A percentile compares a stretch with the other conserved stretches of the same genome.
Evolutionary conservation across 202 grass and related monocot genomes (phyloP).

Genomic region (Cymbopogon flexuosus): DNA sequence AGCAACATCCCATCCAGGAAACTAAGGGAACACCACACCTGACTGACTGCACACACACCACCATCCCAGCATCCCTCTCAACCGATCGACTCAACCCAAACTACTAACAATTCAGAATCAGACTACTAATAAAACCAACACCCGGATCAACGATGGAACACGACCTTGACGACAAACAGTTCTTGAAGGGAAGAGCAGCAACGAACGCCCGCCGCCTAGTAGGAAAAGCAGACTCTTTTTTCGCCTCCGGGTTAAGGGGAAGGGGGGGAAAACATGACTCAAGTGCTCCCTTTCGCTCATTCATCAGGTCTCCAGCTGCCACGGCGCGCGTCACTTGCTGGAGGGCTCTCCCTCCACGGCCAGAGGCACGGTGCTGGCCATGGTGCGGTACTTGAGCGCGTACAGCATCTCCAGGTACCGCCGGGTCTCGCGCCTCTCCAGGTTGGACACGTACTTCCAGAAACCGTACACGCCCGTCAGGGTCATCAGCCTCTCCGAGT

Average conservation of each 20-base stretch:
- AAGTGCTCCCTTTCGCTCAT: background rate
- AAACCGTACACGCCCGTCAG: conserved; percentile 94
- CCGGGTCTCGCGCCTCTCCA: conserved; percentile 84
- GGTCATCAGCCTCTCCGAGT: conserved; percentile 98
- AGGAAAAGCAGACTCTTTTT: conserved; percentile 16
- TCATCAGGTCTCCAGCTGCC: background rate
- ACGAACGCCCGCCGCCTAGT: too few species aligned
- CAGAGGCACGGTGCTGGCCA: conserved; percentile 86
- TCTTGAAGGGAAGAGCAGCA: background rate
- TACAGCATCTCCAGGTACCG: conserved; percentile 99
- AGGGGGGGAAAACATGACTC: background rate
- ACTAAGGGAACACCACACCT: conserved; percentile 23
- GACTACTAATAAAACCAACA: background rate
- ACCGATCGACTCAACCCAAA: background rate
- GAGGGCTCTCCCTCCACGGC: conserved; percentile 64
- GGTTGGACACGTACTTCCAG: conserved; percentile 99
- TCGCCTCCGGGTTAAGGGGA: background rate
- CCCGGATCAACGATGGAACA: conserved; percentile 15
- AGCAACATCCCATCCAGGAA: conserved; percentile 22
- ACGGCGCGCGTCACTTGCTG: conserved; percentile 18
- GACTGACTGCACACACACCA: conserved; percentile 13
- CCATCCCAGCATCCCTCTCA: background rate
- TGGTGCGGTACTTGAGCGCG: conserved; percentile 89
- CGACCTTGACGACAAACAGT: background rate
- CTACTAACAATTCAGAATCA: conserved; percentile 31